Base-by-base conservation (phyloP, 768 basidiomycete genomes). In the Amanita phalloides region DNA sequence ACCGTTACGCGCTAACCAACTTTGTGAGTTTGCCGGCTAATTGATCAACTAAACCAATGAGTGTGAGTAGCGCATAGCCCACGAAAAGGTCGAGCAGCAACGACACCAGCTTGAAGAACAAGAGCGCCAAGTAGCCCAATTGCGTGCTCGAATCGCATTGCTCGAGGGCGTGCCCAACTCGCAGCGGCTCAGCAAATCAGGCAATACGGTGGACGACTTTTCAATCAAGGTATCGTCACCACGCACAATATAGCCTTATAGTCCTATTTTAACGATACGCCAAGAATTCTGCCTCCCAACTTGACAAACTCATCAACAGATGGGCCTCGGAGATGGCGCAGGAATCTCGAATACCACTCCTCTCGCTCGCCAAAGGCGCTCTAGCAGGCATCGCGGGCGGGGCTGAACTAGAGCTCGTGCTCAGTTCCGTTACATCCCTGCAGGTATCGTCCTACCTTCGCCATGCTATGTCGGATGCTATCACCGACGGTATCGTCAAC, bases 81-180 rank as follows among this genome's bases (percentile, higher is more conserved):
- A 91, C 71, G 84, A 90, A 65, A 90, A 86, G 65, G 89, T 91
- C 57, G 89, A 91, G 64, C 78, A 84, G 58, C 89, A 91, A 62
- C 72, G 89, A 9, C 61, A 60, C 10, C 87, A 91, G 60, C 76
- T 91, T 20, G 84, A 89, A 60, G 84, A 88, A 62, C 89, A 90
- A 62, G 90, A 92, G 56, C 73, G 79, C 56, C 87, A 90, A 63
- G 83, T 91, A 42, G 90, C 87, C 1, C 69, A 73, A 37, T 74
- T 91, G 25, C 73, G 84, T 41, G 74, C 74, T 1, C 79, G 87
- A 35, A 89, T 93, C 57, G 73, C 79, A 6, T 64, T 82, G 6
- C 73, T 91, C 45, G 89, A 93, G 65, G 90, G 89, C 10, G 72
- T 77, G 11, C 62, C 72, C 32, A 71, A 74, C 26, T 57, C 68